A percentile compares a stretch with the other conserved stretches of the same genome.
phyloP scores from a whole-genome alignment of 2,329 filamentous ascomycete species.

The Monosporascus sp. region DNA sequence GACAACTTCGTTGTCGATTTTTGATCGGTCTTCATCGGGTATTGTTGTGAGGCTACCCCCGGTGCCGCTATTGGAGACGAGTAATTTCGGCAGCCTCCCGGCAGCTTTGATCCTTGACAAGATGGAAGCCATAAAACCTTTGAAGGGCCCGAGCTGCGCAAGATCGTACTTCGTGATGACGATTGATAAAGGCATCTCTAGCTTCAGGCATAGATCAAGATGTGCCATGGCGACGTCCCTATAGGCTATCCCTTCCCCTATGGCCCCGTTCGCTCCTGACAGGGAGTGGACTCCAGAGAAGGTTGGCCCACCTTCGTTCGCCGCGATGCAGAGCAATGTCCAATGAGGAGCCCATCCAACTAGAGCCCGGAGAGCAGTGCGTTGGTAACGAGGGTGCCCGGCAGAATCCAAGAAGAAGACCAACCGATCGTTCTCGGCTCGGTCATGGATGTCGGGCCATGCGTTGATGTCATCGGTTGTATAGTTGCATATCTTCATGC shows the following conservation, averaged over 20 bases:
- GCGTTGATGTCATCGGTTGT: constrained; percentile 80
- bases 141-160: constrained; percentile 67
- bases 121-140: constrained; percentile 65
- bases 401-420: constrained; percentile 91
- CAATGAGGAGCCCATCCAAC: constrained; percentile 96
- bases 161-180: constrained; percentile 89
- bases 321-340: constrained; percentile 81
- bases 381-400: constrained; percentile 80
- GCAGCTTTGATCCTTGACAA: constrained; percentile 72
- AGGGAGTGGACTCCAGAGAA: constrained; percentile 38
- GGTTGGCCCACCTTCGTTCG: constrained; percentile 58
- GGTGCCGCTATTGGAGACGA: constrained; percentile 52
- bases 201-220: constrained; percentile 76
- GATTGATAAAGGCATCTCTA: constrained; percentile 72
- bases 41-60: constrained; percentile 52
- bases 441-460: constrained; percentile 90
- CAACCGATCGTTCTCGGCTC: constrained; percentile 66
- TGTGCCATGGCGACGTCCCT: constrained; percentile 74
- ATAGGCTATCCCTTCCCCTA: constrained; percentile 47
- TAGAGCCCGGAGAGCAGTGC: constrained; percentile 84
- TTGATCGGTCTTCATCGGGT: constrained; percentile 48
- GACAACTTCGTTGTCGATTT: constrained; percentile 51
- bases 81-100: constrained; percentile 67
- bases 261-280: constrained; percentile 41
- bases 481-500: constrained; percentile 67